These are phyloP conservation scores for Polygonum aviculare DNA, from an alignment of 148 eudicot species.

Conservation along the genomic window DNA sequence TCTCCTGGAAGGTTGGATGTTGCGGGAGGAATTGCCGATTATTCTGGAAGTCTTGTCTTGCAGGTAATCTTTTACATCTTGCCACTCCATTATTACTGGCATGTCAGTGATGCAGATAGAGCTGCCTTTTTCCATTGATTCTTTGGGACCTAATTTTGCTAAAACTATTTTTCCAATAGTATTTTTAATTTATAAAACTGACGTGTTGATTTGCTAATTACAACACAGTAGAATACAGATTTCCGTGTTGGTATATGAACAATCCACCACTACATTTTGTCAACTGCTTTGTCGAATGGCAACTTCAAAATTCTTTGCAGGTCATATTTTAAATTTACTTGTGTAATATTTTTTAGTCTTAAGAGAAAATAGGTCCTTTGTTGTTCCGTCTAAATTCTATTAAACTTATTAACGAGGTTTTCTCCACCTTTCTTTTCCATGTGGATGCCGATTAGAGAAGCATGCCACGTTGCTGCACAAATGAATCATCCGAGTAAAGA, in stretches of 20 bases:
- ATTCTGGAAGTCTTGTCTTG: slow-evolving; percentile 95
- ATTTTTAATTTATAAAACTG: no score
- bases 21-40: slow-evolving; percentile 97
- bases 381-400: background rate
- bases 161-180: background rate
- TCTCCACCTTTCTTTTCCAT: background rate
- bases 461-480: slow-evolving; percentile 94
- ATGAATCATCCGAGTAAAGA: slow-evolving; percentile 65
- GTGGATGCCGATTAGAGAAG: slow-evolving; percentile 95
- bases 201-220: background rate
- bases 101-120: background rate
- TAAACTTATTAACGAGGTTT: background rate
- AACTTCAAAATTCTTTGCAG: background rate
- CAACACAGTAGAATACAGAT: background rate
- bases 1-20: slow-evolving; percentile 99
- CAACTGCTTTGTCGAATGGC: background rate
- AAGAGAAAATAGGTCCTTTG: background rate
- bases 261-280: background rate
- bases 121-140: background rate
- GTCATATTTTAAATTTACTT: background rate
- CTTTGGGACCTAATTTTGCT: background rate
- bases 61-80: slow-evolving; percentile 45
- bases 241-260: background rate
- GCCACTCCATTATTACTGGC: background rate
- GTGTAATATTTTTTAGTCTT: background rate